Evolutionary conservation across 768 basidiomycete species (phyloP), one percentile per base, ranked within the genome.

Genomic region (Mycena capillaripes): DNA sequence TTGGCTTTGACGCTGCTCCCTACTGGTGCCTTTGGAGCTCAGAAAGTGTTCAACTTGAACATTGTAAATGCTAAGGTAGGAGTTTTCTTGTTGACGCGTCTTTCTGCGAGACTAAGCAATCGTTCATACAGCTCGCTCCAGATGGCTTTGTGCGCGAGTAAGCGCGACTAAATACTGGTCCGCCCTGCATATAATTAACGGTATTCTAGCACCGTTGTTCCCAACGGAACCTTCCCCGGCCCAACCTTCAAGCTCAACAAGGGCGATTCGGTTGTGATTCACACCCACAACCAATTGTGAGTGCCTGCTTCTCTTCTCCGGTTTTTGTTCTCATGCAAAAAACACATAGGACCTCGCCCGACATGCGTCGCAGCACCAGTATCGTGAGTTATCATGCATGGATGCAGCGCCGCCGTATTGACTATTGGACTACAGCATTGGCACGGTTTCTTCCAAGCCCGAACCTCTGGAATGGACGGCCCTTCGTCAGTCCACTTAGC

Each of bases 151-250:
- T 29, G 12, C 67, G 72, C 19, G 48, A 67, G n/a, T n/a, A n/a
- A n/a, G n/a, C n/a, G n/a, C n/a, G n/a, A n/a, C n/a, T n/a, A n/a
- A n/a, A n/a, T n/a, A n/a, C n/a, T n/a, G n/a, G n/a, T n/a, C n/a
- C n/a, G n/a, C n/a, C n/a, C n/a, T n/a, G n/a, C n/a, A n/a, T n/a
- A n/a, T n/a, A n/a, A n/a, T n/a, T n/a, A n/a, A n/a, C 66, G 69
- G 34, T 5, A 5, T 4, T 46, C 2, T 16, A 79, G 80, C 46
- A 77, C 77, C 25, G 78, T 82, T 46, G 53, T 75, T 12, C 75
- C 78, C 42, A 75, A 77, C 69, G 79, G 80, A 0, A 76, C 52
- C 11, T 82, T 78, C 67, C 81, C 81, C 19, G 81, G 81, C 0
- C 77, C 80, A 48, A 70, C 75, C 5, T 70, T 81, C 48, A 64